These are phyloP conservation scores for Bipolaris victoriae DNA, from an alignment of 2,329 filamentous ascomycete genomes.

Conservation along the genomic window DNA sequence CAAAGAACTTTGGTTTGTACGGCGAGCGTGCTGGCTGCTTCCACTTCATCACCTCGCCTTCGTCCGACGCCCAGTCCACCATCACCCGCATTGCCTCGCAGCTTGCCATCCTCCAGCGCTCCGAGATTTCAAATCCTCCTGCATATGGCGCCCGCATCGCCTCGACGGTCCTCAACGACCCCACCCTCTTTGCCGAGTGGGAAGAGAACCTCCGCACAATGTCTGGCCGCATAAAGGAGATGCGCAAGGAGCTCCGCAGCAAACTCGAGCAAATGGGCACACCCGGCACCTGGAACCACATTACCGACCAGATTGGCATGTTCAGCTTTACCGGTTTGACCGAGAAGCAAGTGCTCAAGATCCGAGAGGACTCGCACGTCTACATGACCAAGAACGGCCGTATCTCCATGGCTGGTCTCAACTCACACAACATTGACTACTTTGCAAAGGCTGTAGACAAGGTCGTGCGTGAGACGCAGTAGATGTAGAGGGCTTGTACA, in stretches of 20 bases:
- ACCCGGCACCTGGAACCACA: conserved; percentile 93
- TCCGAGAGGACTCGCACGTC: conserved; percentile 74
- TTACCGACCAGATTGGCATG: conserved; percentile 99
- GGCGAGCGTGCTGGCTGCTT: conserved; percentile 96
- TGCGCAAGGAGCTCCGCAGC: conserved; percentile 77
- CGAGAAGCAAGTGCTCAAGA: conserved; percentile 73
- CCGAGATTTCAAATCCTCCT: conserved; percentile 96
- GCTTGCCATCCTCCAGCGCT: conserved; percentile 91
- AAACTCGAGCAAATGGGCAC: conserved; percentile 86
- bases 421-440: conserved; percentile 90
- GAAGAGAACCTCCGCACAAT: conserved; percentile 89
- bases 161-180: conserved; percentile 81
- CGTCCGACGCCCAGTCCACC: conserved; percentile 67
- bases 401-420: conserved; percentile 98
- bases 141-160: conserved; percentile 93
- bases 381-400: conserved; percentile 98
- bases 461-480: conserved; percentile 68
- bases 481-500: conserved; percentile 13
- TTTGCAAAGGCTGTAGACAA: conserved; percentile 88
- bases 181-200: conserved; percentile 84
- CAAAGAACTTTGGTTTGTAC: conserved; percentile 77
- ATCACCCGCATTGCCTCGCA: conserved; percentile 76
- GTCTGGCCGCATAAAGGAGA: conserved; percentile 92
- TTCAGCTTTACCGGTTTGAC: conserved; percentile 89
- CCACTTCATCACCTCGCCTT: conserved; percentile 83